These are phyloP conservation scores for Aureobasidium uvarum DNA, from an alignment of 2,329 filamentous ascomycete species.

Conservation along the genomic window DNA sequence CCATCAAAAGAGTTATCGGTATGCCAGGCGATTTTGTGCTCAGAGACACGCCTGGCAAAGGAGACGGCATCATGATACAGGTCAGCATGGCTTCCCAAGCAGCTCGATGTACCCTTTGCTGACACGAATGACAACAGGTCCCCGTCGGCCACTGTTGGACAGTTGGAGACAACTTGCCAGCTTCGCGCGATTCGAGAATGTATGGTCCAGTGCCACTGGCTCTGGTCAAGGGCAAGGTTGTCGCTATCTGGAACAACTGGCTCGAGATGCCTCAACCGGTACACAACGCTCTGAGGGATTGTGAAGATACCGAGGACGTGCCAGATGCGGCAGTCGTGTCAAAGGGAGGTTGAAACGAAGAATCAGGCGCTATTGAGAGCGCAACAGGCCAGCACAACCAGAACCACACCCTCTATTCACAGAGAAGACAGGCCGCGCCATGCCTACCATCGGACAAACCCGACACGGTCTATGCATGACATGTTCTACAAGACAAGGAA, in stretches of 20 bases:
- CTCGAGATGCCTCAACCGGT: slow-evolving; percentile 24
- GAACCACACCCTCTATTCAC: background rate
- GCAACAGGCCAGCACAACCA: background rate
- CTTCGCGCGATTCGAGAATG: slow-evolving; percentile 79
- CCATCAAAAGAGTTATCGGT: slow-evolving; percentile 70
- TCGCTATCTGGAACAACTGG: slow-evolving; percentile 45
- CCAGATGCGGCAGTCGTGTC: background rate
- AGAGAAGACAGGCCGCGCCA: slow-evolving; percentile 13
- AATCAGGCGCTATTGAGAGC: background rate
- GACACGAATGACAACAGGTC: slow-evolving; percentile 56
- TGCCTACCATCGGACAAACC: background rate
- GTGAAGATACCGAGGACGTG: background rate
- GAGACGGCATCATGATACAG: slow-evolving; percentile 59
- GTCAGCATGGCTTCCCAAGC: slow-evolving; percentile 43
- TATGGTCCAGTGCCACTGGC: slow-evolving; percentile 86
- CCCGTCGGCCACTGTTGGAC: slow-evolving; percentile 92
- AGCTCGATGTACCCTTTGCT: background rate
- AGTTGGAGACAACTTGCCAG: slow-evolving; percentile 79
- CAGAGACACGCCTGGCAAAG: slow-evolving; percentile 57
- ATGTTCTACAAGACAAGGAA: background rate
- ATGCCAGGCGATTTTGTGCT: slow-evolving; percentile 67
- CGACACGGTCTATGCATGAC: background rate
- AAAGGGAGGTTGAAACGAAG: slow-evolving; percentile 6
- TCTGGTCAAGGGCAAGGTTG: slow-evolving; percentile 77
- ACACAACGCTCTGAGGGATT: slow-evolving; percentile 7